phyloP scores from a whole-genome alignment of 257 asterid species.

The Plantago elongata region DNA sequence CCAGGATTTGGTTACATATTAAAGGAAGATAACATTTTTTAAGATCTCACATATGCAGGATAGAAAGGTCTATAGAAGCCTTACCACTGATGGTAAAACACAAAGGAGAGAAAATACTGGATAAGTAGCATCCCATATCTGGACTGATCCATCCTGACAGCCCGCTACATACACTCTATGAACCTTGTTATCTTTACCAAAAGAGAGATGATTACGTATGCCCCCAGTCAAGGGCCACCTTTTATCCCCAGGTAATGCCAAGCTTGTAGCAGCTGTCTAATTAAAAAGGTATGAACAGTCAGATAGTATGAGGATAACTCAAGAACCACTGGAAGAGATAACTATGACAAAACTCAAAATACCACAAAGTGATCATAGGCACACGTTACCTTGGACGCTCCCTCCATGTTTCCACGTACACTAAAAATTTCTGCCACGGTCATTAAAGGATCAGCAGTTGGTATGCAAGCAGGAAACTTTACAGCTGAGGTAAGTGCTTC shows the following conservation, averaged over 20 bases:
- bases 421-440: conserved; percentile 55
- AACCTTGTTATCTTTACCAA: conserved; percentile 42
- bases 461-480: conserved; percentile 56
- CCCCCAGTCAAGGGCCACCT: conserved; percentile 80
- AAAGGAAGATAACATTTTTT: not conserved
- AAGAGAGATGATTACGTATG: conserved; percentile 45
- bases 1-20: not conserved
- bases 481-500: conserved; percentile 36
- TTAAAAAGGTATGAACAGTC: conserved; percentile 16
- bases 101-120: conserved; percentile 62
- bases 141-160: conserved; percentile 82
- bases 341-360: conserved; percentile 9
- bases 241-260: conserved; percentile 38
- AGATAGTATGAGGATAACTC: conserved; percentile 23
- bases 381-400: conserved; percentile 46
- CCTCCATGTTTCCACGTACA: conserved; percentile 38
- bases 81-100: conserved; percentile 56
- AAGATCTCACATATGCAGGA: too few species aligned
- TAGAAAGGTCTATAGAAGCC: conserved; percentile 14
- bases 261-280: conserved; percentile 40
- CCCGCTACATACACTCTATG: conserved; percentile 65
- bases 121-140: conserved; percentile 84
- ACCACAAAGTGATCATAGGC: conserved; percentile 5
- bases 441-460: conserved; percentile 63
- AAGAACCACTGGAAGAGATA: conserved; percentile 13